Evolutionary conservation across 1,139 yeast genomes (phyloP).

Genomic region (Pichia sp.): DNA sequence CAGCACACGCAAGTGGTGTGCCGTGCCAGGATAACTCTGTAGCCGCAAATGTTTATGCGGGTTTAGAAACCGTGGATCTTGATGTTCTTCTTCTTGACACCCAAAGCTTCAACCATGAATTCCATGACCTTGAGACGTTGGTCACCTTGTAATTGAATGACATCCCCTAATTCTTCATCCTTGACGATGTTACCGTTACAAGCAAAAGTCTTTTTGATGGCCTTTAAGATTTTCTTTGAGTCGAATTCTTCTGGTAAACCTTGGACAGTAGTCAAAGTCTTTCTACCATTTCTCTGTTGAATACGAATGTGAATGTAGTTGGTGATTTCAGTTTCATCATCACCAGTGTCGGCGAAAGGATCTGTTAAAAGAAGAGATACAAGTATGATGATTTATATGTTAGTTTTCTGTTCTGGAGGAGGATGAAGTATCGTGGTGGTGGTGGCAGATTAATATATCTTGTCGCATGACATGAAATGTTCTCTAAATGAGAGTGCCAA

Average conservation of each 20-base stretch:
- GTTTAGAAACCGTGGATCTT: slow-evolving; percentile 92
- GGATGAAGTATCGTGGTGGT: not conserved
- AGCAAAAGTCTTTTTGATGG: slow-evolving; percentile 95
- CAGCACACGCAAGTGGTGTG: too few relatives aligned
- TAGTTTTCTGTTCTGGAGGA: not conserved
- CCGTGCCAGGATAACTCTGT: too few relatives aligned
- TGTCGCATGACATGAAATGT: too few relatives aligned
- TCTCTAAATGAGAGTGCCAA: too few relatives aligned
- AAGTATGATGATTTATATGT: too few relatives aligned
- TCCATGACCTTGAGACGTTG: slow-evolving; percentile 96
- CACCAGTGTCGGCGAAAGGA: slow-evolving; percentile 99
- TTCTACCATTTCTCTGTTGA: slow-evolving; percentile 99
- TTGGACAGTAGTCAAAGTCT: slow-evolving; percentile 96
- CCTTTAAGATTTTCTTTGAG: slow-evolving; percentile 86
- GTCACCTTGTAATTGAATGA: slow-evolving; percentile 97
- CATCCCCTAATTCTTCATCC: slow-evolving; percentile 94
- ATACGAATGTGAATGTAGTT: slow-evolving; percentile 97
- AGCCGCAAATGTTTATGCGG: too few relatives aligned
- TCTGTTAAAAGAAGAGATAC: slow-evolving; percentile 36
- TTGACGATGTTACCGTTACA: slow-evolving; percentile 98
- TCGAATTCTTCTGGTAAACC: slow-evolving; percentile 96
- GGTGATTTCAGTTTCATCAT: slow-evolving; percentile 94
- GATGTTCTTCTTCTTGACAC: slow-evolving; percentile 90
- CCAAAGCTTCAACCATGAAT: slow-evolving; percentile 81
- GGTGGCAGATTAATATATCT: not conserved